A percentile compares a stretch with the other conserved stretches of the same genome.
Conservation (phyloP, 2,329 filamentous ascomycete species). For the Plenodomus biglobosus region DNA sequence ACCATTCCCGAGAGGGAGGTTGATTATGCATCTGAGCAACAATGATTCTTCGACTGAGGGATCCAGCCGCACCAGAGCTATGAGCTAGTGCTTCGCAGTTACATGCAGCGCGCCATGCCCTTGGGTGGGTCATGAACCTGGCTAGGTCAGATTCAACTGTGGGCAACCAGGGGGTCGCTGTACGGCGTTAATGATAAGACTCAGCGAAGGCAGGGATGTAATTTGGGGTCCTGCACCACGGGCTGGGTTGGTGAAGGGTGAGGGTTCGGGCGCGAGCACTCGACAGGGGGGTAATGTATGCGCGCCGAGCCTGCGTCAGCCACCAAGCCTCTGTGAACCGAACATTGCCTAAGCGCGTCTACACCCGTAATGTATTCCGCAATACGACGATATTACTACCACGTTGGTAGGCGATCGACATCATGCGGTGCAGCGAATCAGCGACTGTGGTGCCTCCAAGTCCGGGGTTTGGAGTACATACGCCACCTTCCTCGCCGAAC, state of each 20-base stretch:
- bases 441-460: background rate
- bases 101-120: slow-evolving; percentile 39
- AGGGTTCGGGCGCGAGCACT: slow-evolving; percentile 14
- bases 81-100: slow-evolving; percentile 39
- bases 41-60: slow-evolving; percentile 40
- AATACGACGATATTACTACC: slow-evolving; percentile 21
- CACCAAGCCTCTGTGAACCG: slow-evolving; percentile 21
- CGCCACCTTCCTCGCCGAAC: slow-evolving; percentile 4
- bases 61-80: slow-evolving; percentile 33
- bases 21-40: slow-evolving; percentile 39
- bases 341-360: slow-evolving; percentile 17
- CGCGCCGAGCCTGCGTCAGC: slow-evolving; percentile 30
- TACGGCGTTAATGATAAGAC: slow-evolving; percentile 34
- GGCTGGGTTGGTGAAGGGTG: slow-evolving; percentile 17
- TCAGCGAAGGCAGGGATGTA: slow-evolving; percentile 24
- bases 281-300: slow-evolving; percentile 16
- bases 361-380: slow-evolving; percentile 31
- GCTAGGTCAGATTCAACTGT: slow-evolving; percentile 27
- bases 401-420: background rate
- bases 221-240: slow-evolving; percentile 22
- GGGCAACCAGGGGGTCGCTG: slow-evolving; percentile 31
- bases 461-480: slow-evolving; percentile 3
- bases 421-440: slow-evolving; percentile 2
- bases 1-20: slow-evolving; percentile 32
- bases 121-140: slow-evolving; percentile 33